A percentile compares a stretch with the other conserved stretches of the same genome.
phyloP scores from a whole-genome alignment of 2,329 filamentous ascomycete genomes.

The Ceratocystiopsis brevicomis region DNA sequence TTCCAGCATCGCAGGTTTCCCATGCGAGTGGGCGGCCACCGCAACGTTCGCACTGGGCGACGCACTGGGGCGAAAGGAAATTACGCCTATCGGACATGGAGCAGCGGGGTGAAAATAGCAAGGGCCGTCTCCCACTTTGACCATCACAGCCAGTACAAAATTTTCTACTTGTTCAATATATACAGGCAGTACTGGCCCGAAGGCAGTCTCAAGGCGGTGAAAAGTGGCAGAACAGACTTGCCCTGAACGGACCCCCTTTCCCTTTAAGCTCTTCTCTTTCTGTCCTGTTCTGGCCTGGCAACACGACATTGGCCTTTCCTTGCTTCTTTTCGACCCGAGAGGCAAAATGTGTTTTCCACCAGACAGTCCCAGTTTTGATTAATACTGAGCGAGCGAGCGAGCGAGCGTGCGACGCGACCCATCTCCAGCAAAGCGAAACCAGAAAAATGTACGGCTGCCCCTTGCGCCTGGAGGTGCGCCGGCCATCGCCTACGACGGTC shows the following conservation, averaged over 20 bases:
- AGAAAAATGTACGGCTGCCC: constrained; percentile 39
- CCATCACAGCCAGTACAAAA: constrained; percentile 9
- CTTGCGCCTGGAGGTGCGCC: constrained; percentile 37
- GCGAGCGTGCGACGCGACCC: no score
- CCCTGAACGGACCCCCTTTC: no score
- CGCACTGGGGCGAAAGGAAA: constrained; percentile 24
- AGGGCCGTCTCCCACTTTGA: constrained; percentile 15
- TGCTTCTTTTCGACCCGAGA: no score
- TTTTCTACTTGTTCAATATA: background rate
- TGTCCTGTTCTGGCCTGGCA: no score
- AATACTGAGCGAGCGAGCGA: no score
- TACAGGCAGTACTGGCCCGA: no score
- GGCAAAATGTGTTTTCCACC: no score
- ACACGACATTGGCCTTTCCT: no score
- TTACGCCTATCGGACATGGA: constrained; percentile 31
- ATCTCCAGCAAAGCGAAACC: background rate
- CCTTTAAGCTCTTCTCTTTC: no score
- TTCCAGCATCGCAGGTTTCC: constrained; percentile 47
- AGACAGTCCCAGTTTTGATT: no score
- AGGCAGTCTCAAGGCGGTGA: constrained; percentile 1
- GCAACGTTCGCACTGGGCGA: constrained; percentile 51
- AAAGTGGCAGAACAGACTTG: background rate
- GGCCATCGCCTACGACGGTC: constrained; percentile 73
- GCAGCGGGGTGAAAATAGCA: constrained; percentile 27
- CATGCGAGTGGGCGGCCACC: constrained; percentile 46